phyloP scores from a whole-genome alignment of 2,329 filamentous ascomycete genomes.

The Diaporthe longicolla region DNA sequence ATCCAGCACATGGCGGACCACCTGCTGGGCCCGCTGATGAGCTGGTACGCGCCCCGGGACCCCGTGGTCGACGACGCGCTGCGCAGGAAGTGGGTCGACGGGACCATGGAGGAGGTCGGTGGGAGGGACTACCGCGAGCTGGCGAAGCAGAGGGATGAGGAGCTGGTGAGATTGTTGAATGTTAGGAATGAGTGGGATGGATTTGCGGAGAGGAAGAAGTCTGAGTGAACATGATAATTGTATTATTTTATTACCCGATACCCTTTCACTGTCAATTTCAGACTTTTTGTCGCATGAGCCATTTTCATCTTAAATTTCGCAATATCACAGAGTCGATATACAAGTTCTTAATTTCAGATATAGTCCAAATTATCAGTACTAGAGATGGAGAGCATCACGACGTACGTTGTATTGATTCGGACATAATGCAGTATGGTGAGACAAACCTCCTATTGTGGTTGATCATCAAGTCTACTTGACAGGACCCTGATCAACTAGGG shows the following conservation, averaged over 20 bases:
- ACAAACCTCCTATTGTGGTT: too few relatives aligned
- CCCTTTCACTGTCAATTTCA: background rate
- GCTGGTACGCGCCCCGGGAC: slow-evolving; percentile 45
- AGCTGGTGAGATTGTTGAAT: slow-evolving; percentile 44
- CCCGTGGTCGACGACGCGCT: slow-evolving; percentile 45
- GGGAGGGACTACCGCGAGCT: slow-evolving; percentile 42
- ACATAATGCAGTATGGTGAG: too few relatives aligned
- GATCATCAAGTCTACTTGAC: background rate
- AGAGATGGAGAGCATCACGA: too few relatives aligned
- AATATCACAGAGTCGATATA: too few relatives aligned
- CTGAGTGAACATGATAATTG: background rate
- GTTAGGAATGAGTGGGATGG: slow-evolving; percentile 43
- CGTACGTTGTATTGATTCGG: too few relatives aligned
- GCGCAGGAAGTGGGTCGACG: slow-evolving; percentile 44
- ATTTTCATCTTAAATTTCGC: too few relatives aligned
- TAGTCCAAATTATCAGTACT: too few relatives aligned
- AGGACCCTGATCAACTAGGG: background rate
- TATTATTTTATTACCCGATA: background rate
- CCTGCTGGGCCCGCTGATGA: slow-evolving; percentile 44
- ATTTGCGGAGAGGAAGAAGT: slow-evolving; percentile 38
- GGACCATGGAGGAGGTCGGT: slow-evolving; percentile 39
- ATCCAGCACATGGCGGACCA: slow-evolving; percentile 45
- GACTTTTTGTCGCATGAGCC: background rate
- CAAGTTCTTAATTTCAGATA: too few relatives aligned
- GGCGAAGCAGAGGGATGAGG: slow-evolving; percentile 44